Evolutionary conservation across 1,139 yeast genomes (phyloP).

Genomic region (Pneumocystis wakefieldiae): DNA sequence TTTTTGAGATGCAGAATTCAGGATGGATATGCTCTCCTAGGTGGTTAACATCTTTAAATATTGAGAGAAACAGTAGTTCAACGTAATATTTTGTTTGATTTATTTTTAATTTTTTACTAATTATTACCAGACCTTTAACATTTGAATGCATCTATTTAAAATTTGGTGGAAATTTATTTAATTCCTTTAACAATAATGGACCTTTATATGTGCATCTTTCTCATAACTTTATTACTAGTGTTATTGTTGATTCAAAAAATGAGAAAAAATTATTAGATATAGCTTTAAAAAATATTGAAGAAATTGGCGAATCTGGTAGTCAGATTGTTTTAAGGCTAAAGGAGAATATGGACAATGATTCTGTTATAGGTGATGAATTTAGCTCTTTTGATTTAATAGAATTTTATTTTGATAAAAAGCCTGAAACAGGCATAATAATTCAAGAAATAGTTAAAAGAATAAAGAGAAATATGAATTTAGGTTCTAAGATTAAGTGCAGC

Average conservation of each 20-base stretch:
- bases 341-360: background rate
- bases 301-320: background rate
- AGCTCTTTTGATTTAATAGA: background rate
- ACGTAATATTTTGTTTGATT: background rate
- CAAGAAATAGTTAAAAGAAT: background rate
- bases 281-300: background rate
- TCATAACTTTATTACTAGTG: background rate
- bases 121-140: background rate
- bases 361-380: background rate
- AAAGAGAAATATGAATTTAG: background rate
- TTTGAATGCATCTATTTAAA: background rate
- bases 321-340: background rate
- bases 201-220: background rate
- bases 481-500: background rate
- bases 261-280: background rate
- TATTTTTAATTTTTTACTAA: background rate
- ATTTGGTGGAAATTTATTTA: background rate
- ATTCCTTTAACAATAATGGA: background rate
- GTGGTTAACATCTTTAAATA: background rate
- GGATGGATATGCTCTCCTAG: background rate
- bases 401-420: background rate
- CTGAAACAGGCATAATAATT: background rate
- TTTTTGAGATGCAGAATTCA: background rate
- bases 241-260: background rate
- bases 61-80: background rate